These are phyloP conservation scores for Solanum chiquidenum DNA, from an alignment of 257 asterid genomes.

Conservation along the genomic window DNA sequence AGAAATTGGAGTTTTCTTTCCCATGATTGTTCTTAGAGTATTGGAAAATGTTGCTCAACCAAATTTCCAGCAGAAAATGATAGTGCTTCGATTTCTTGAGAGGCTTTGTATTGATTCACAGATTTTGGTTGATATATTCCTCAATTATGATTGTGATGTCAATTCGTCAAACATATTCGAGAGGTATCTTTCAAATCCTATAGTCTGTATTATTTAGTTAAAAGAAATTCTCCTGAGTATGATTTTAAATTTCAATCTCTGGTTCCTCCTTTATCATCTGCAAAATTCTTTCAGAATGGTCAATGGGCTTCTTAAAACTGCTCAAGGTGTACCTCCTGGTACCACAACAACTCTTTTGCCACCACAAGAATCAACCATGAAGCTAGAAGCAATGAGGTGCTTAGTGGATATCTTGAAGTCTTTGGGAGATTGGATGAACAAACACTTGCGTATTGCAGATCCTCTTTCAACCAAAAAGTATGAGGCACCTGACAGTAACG, in stretches of 20 bases:
- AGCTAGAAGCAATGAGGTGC: conserved; percentile 94
- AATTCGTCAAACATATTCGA: conserved; percentile 97
- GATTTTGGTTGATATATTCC: conserved; percentile 93
- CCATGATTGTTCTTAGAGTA: conserved; percentile 94
- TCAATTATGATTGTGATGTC: conserved; percentile 97
- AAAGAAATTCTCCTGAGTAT: background rate
- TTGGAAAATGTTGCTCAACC: conserved; percentile 94
- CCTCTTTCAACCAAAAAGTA: conserved; percentile 49
- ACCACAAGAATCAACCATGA: conserved; percentile 77
- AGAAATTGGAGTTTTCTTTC: conserved; percentile 97
- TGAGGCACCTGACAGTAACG: conserved; percentile 47
- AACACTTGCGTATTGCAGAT: conserved; percentile 86
- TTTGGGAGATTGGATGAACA: conserved; percentile 99
- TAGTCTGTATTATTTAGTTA: conserved; percentile 1
- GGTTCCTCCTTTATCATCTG: background rate
- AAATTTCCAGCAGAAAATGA: conserved; percentile 97
- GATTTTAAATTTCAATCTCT: background rate
- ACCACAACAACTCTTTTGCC: conserved; percentile 66
- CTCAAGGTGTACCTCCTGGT: conserved; percentile 98
- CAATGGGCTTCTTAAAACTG: conserved; percentile 97
- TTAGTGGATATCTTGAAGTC: conserved; percentile 73
- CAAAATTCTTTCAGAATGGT: conserved; percentile 61
- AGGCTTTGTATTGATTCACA: conserved; percentile 88
- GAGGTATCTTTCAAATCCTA: conserved; percentile 44
- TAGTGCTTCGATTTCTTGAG: conserved; percentile 91